These are phyloP conservation scores for Trifolium pratense DNA, from an alignment of 306 rosid genomes.

Conservation along the genomic window DNA sequence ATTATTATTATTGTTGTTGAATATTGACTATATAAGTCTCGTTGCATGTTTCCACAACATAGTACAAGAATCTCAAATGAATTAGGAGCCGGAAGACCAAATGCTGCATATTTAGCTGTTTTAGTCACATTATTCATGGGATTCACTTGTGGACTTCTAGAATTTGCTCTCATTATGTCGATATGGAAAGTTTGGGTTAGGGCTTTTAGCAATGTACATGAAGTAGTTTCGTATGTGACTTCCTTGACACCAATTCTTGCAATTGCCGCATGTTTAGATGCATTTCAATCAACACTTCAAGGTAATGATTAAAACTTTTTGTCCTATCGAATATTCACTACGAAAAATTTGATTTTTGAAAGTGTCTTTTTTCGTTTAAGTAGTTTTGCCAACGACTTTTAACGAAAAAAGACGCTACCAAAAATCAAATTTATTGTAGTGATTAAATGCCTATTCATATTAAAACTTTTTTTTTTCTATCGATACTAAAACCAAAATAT, in stretches of 20 bases:
- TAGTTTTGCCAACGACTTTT: too few species aligned
- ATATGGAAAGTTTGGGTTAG: constrained; percentile 69
- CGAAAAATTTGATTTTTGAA: too few species aligned
- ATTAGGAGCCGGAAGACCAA: constrained; percentile 72
- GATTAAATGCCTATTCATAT: too few species aligned
- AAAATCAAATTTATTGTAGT: too few species aligned
- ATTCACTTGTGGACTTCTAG: constrained; percentile 46
- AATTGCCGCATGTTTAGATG: constrained; percentile 34
- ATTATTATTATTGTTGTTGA: background rate
- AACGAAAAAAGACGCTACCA: too few species aligned
- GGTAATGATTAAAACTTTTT: constrained; percentile 40
- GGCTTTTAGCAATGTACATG: constrained; percentile 63
- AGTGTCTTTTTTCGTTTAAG: too few species aligned
- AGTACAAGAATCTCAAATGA: constrained; percentile 85
- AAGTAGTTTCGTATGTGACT: constrained; percentile 64
- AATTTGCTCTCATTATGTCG: constrained; percentile 50
- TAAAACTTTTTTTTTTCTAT: too few species aligned
- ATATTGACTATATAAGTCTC: too few species aligned
- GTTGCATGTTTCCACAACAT: constrained; percentile 13
- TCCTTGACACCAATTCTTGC: constrained; percentile 63
- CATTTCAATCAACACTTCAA: constrained; percentile 51
- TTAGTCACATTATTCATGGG: constrained; percentile 55
- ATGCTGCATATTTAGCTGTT: constrained; percentile 66
- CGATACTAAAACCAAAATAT: too few species aligned
- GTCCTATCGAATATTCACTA: too few species aligned